phyloP scores from a whole-genome alignment of 2,329 filamentous ascomycete species.

The Colletotrichum eleusines region DNA sequence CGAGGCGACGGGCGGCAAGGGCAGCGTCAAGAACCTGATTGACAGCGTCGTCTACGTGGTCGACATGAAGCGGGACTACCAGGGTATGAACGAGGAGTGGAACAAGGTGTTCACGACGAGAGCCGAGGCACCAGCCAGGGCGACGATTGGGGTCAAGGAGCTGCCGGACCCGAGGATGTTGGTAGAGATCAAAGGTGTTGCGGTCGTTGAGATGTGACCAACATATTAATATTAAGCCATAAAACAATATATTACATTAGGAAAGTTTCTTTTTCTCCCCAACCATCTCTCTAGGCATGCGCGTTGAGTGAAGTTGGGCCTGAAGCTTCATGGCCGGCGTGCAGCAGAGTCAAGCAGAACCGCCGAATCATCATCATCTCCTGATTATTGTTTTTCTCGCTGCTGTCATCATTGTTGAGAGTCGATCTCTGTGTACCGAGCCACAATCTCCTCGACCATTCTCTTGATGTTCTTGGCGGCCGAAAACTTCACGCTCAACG shows the following conservation, averaged over 20 bases:
- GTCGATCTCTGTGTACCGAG: constrained; percentile 44
- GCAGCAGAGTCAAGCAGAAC: neutral
- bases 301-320: too few species aligned
- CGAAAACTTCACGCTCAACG: constrained; percentile 48
- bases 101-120: constrained; percentile 1
- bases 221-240: neutral
- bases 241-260: too few species aligned
- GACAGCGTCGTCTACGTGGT: neutral
- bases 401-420: neutral
- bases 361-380: neutral
- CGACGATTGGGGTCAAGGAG: constrained; percentile 4
- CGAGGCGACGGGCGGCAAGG: constrained; percentile 1
- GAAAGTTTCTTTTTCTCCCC: too few species aligned
- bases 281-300: too few species aligned
- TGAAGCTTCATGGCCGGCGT: neutral
- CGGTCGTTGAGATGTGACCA: neutral
- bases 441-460: constrained; percentile 44
- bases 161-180: neutral
- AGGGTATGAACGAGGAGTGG: constrained; percentile 5
- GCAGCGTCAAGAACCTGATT: neutral
- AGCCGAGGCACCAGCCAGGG: constrained; percentile 1
- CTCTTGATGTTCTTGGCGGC: constrained; percentile 47
- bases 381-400: neutral
- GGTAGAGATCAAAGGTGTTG: neutral
- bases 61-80: constrained; percentile 2